Conservation (phyloP, 192 early-diverging fungal species). For the Coemansia sp. region DNA sequence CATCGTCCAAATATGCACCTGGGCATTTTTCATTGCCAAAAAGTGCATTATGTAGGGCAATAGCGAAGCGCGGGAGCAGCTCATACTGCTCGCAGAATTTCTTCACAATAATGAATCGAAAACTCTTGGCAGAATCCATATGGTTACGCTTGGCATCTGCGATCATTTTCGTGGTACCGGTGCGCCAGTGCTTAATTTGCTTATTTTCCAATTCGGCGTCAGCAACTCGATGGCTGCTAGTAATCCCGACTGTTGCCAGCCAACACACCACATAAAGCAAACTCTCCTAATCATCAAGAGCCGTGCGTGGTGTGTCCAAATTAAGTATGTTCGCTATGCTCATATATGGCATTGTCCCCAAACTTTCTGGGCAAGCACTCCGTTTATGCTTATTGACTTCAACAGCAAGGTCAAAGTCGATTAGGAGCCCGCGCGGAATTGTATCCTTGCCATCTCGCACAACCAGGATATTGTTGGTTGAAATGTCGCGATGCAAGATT, state of each 20-base stretch:
- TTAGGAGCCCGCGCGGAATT: slow-evolving; percentile 10
- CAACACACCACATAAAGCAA: slow-evolving; percentile 26
- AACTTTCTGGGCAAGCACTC: background rate
- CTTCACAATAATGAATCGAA: background rate
- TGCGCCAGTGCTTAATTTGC: background rate
- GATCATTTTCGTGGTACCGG: background rate
- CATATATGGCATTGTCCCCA: no score
- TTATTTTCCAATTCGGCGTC: background rate
- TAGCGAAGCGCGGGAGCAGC: background rate
- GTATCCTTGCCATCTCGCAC: background rate
- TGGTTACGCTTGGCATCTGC: slow-evolving; percentile 1
- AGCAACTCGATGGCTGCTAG: background rate
- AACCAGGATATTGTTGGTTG: slow-evolving; percentile 27
- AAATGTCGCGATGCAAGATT: slow-evolving; percentile 30
- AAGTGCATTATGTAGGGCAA: background rate
- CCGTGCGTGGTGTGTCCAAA: background rate
- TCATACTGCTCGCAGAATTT: background rate
- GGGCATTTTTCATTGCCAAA: slow-evolving; percentile 3
- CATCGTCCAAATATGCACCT: background rate
- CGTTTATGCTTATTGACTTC: background rate
- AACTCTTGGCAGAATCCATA: slow-evolving; percentile 11
- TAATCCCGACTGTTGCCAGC: slow-evolving; percentile 16
- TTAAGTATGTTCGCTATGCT: no score
- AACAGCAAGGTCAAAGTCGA: slow-evolving; percentile 29
- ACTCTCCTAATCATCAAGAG: slow-evolving; percentile 31